Conservation (phyloP, 805 yeast genomes). For the Ogataea siamensis region DNA sequence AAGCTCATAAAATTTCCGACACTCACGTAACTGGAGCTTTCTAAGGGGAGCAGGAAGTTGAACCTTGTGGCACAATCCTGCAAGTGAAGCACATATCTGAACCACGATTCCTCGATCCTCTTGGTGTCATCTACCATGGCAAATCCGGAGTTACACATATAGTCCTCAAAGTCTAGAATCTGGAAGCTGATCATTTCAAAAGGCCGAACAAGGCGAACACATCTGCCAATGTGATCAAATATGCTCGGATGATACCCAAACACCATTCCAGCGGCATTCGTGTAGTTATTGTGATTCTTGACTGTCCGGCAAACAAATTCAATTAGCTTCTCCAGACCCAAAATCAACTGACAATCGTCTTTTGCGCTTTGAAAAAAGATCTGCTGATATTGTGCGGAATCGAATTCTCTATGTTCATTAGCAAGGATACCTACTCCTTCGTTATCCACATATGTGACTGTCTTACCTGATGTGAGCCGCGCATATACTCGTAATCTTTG, state of each 20-base stretch:
- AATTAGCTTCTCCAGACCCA: constrained; percentile 13
- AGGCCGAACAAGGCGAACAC: constrained; percentile 12
- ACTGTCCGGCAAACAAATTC: constrained; percentile 9
- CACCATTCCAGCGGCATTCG: not conserved
- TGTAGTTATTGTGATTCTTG: constrained; percentile 5
- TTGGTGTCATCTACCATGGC: constrained; percentile 7
- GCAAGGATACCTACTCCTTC: constrained; percentile 1
- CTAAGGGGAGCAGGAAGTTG: constrained; percentile 22
- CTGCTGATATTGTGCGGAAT: constrained; percentile 2
- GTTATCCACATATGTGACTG: not conserved
- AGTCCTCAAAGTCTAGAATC: constrained; percentile 19
- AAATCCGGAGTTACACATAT: constrained; percentile 16
- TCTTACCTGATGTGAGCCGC: not conserved
- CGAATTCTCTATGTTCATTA: not conserved
- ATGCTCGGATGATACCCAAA: constrained; percentile 11
- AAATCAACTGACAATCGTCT: constrained; percentile 6
- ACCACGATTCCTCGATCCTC: constrained; percentile 18
- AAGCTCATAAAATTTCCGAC: constrained; percentile 17
- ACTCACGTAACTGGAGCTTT: constrained; percentile 12
- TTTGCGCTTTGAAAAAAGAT: constrained; percentile 1
- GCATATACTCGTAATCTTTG: constrained; percentile 5
- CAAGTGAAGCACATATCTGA: constrained; percentile 18
- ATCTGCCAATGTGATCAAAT: constrained; percentile 3
- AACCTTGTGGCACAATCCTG: constrained; percentile 21
- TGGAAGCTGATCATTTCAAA: constrained; percentile 21